Evolutionary conservation across 2,329 filamentous ascomycete species (phyloP).

Genomic region (Stachybotrys chlorohalonatus): DNA sequence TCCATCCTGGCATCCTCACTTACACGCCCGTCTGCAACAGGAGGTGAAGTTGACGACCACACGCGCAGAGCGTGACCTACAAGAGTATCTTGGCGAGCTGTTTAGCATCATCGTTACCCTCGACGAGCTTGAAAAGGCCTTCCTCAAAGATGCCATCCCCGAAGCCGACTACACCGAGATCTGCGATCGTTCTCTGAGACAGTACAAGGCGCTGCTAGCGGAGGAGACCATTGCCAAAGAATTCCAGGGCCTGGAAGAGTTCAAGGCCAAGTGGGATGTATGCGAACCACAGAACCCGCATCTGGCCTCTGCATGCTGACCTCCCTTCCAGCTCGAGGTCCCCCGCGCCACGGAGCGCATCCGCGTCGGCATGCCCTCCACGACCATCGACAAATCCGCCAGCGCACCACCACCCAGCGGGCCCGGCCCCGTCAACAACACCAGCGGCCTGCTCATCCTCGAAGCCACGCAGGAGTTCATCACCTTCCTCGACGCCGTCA

Average conservation of each 20-base stretch:
- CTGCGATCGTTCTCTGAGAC: slow-evolving; percentile 85
- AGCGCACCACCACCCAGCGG: slow-evolving; percentile 33
- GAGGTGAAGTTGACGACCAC: slow-evolving; percentile 89
- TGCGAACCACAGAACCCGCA: slow-evolving; percentile 20
- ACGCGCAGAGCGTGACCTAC: slow-evolving; percentile 80
- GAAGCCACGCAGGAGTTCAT: slow-evolving; percentile 98
- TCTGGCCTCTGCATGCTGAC: slow-evolving; percentile 4
- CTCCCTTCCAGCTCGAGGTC: slow-evolving; percentile 65
- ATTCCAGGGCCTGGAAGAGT: slow-evolving; percentile 81
- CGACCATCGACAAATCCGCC: slow-evolving; percentile 52
- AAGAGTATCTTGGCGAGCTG: slow-evolving; percentile 92
- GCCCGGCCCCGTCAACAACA: slow-evolving; percentile 33
- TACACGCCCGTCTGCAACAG: slow-evolving; percentile 32
- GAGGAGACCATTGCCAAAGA: slow-evolving; percentile 85
- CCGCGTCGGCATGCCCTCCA: slow-evolving; percentile 85
- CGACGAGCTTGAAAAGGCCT: slow-evolving; percentile 92
- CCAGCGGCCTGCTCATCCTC: slow-evolving; percentile 62
- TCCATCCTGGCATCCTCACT: slow-evolving; percentile 4
- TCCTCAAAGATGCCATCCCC: slow-evolving; percentile 86
- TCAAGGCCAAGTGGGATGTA: slow-evolving; percentile 89
- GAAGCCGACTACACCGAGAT: slow-evolving; percentile 94
- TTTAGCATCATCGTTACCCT: slow-evolving; percentile 96
- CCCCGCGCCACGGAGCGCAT: slow-evolving; percentile 89
- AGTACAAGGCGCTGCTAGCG: slow-evolving; percentile 89
- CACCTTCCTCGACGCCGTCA: slow-evolving; percentile 90